Evolutionary conservation across 176 grass and related monocot genomes (phyloP).

Genomic region (Oryza longistaminata): DNA sequence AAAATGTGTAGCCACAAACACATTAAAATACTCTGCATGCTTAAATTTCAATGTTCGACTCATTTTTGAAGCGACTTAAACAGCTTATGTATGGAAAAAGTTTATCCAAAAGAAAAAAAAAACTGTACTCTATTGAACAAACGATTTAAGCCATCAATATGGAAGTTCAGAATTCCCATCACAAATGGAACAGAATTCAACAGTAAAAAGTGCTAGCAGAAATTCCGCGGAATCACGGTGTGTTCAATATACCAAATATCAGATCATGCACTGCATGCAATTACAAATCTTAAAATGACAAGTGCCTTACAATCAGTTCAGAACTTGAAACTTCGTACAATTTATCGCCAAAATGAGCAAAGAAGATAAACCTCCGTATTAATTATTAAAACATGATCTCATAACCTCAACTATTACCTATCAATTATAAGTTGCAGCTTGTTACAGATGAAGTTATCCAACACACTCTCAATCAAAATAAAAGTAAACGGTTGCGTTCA

Average conservation of each 20-base stretch:
- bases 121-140: too few species aligned
- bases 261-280: constrained; percentile 2
- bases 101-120: too few species aligned
- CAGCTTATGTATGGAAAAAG: too few species aligned
- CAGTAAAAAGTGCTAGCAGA: background rate
- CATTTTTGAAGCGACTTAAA: background rate
- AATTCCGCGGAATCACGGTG: background rate
- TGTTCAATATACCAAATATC: background rate
- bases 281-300: background rate
- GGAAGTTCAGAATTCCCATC: background rate
- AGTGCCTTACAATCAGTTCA: background rate
- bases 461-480: too few species aligned
- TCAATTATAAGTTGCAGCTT: background rate
- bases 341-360: background rate
- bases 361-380: background rate
- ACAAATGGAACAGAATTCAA: background rate
- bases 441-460: background rate
- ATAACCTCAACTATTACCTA: background rate
- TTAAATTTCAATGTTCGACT: background rate
- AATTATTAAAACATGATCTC: background rate
- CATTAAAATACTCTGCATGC: background rate
- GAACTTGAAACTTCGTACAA: background rate
- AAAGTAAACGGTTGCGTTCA: background rate
- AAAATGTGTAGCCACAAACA: background rate
- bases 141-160: background rate